Percentiles rank a stretch among this genome's conserved stretches.
These are phyloP conservation scores for Cylindrotheca closterium DNA, from an alignment of 108 stramenopile genomes.

Conservation along the genomic window DNA sequence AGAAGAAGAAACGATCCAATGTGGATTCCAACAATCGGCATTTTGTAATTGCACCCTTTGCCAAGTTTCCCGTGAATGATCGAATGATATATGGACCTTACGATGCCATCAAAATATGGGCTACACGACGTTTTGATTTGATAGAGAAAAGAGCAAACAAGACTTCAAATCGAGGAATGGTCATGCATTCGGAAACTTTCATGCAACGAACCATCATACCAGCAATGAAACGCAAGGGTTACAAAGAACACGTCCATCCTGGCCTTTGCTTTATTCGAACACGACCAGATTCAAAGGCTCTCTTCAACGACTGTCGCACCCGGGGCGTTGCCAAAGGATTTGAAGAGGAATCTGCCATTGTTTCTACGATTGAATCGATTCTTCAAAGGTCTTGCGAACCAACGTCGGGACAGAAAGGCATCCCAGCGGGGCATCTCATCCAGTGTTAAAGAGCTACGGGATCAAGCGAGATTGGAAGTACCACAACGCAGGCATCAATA, in stretches of 20 bases:
- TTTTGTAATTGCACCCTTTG: conserved; percentile 28
- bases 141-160: conserved; percentile 28
- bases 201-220: conserved; percentile 29
- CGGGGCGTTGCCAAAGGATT: neutral
- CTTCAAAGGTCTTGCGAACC: too few species aligned
- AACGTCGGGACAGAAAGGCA: too few species aligned
- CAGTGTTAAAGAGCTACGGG: too few species aligned
- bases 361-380: conserved; percentile 6
- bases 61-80: conserved; percentile 37
- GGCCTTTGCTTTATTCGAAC: conserved; percentile 41
- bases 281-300: conserved; percentile 28
- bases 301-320: conserved; percentile 26
- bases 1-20: conserved; percentile 11
- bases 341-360: neutral
- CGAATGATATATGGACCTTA: conserved; percentile 50
- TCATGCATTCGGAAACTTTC: conserved; percentile 41
- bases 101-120: conserved; percentile 46
- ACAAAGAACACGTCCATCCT: conserved; percentile 9
- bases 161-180: conserved; percentile 3
- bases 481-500: too few species aligned
- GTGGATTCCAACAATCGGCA: conserved; percentile 16
- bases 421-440: too few species aligned
- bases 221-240: conserved; percentile 25
- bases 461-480: too few species aligned
- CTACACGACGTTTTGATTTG: conserved; percentile 38